Conservation (phyloP, 164 flowering plant species). For the Nelumbo lutea region DNA sequence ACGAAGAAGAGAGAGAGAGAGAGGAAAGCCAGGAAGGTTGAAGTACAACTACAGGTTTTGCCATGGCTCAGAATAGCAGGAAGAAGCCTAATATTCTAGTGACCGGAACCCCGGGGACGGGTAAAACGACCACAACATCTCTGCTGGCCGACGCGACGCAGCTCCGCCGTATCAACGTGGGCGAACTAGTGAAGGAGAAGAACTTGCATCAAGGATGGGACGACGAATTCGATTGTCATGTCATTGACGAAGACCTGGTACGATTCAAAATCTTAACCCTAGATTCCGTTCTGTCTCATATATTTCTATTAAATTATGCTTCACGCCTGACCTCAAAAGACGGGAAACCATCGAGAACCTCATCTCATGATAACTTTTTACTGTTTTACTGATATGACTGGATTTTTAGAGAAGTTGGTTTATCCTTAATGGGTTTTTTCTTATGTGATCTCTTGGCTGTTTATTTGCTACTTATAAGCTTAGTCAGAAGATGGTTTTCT, state of each 20-base stretch:
- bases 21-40: no score
- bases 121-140: conserved; percentile 70
- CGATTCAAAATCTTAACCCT: background rate
- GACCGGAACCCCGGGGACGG: conserved; percentile 93
- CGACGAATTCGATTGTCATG: conserved; percentile 53
- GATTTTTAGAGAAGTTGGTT: no score
- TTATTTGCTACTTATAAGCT: no score
- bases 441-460: no score
- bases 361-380: no score
- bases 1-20: no score
- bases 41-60: background rate
- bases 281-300: background rate
- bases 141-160: conserved; percentile 69
- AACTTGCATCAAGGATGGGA: conserved; percentile 90
- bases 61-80: conserved; percentile 19
- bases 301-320: no score
- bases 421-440: no score
- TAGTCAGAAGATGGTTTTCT: no score
- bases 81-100: conserved; percentile 71
- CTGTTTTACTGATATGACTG: no score
- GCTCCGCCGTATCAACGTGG: conserved; percentile 68
- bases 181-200: conserved; percentile 76
- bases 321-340: no score
- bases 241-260: conserved; percentile 89
- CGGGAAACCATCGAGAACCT: no score